Conservation (phyloP, 2,329 filamentous ascomycete species). For the Alternaria gaisen region DNA sequence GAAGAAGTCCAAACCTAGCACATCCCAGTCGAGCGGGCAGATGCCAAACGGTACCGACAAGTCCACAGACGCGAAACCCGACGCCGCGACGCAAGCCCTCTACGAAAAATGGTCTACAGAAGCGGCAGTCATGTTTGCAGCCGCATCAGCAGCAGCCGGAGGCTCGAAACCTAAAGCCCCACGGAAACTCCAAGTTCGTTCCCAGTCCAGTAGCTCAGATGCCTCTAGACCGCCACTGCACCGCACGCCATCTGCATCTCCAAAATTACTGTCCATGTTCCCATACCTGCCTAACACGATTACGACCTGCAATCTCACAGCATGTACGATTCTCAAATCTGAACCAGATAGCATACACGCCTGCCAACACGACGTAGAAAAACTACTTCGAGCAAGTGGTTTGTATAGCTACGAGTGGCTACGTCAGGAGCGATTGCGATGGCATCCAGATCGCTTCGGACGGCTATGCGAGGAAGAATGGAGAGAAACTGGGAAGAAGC, state of each 20-base stretch:
- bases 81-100: conserved; percentile 31
- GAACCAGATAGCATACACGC: conserved; percentile 38
- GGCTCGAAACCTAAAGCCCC: conserved; percentile 24
- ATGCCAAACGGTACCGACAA: conserved; percentile 1
- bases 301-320: conserved; percentile 33
- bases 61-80: conserved; percentile 18
- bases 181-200: conserved; percentile 41
- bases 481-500: conserved; percentile 41
- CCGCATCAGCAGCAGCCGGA: conserved; percentile 36
- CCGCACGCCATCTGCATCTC: conserved; percentile 43
- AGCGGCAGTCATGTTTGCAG: conserved; percentile 37
- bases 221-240: conserved; percentile 31
- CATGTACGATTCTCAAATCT: conserved; percentile 36
- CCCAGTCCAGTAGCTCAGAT: conserved; percentile 34
- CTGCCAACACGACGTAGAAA: conserved; percentile 48
- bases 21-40: conserved; percentile 9
- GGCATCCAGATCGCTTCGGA: conserved; percentile 51
- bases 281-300: conserved; percentile 39
- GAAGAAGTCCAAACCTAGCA: conserved; percentile 25
- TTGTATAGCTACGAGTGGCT: conserved; percentile 49
- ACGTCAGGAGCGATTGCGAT: conserved; percentile 44
- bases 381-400: conserved; percentile 41
- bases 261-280: conserved; percentile 36
- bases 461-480: conserved; percentile 43
- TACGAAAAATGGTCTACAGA: conserved; percentile 46